Conservation (phyloP, 805 yeast species). For the Peterozyma toletana region DNA sequence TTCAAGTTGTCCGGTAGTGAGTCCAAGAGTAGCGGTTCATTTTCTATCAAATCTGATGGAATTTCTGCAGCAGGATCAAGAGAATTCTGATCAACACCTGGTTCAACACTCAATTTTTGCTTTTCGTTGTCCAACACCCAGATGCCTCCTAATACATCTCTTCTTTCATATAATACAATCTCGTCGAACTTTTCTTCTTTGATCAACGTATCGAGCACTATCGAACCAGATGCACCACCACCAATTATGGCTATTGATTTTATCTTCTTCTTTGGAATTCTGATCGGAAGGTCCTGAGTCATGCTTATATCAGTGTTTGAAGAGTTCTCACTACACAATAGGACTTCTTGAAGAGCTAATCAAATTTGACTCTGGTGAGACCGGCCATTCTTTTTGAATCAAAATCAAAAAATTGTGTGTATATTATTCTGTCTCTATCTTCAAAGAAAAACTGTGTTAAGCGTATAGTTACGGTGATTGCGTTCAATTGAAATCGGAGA, state of each 20-base stretch:
- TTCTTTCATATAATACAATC: constrained; percentile 33
- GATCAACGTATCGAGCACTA: constrained; percentile 29
- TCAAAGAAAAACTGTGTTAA: too few relatives aligned
- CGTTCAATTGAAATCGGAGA: too few relatives aligned
- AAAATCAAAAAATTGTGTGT: too few relatives aligned
- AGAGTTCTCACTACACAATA: too few relatives aligned
- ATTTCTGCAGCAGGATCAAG: constrained; percentile 20
- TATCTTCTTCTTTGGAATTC: constrained; percentile 2
- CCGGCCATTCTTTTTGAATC: too few relatives aligned
- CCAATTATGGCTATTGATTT: constrained; percentile 36
- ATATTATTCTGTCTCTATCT: too few relatives aligned
- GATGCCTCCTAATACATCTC: constrained; percentile 32
- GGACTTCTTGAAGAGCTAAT: too few relatives aligned
- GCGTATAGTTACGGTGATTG: too few relatives aligned
- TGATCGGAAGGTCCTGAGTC: not conserved
- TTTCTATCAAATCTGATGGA: constrained; percentile 2
- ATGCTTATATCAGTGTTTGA: too few relatives aligned
- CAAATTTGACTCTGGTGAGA: too few relatives aligned
- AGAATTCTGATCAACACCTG: constrained; percentile 17
- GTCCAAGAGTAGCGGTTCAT: not conserved
- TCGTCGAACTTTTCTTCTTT: constrained; percentile 24
- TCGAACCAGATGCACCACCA: constrained; percentile 45
- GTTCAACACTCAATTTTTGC: constrained; percentile 14
- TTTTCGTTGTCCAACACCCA: constrained; percentile 30
- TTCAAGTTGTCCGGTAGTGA: not conserved